A percentile compares a stretch with the other conserved stretches of the same genome.
These are phyloP conservation scores for Anthracocystis panici-leucophaei DNA, from an alignment of 1,284 basidiomycete species.

Conservation along the genomic window DNA sequence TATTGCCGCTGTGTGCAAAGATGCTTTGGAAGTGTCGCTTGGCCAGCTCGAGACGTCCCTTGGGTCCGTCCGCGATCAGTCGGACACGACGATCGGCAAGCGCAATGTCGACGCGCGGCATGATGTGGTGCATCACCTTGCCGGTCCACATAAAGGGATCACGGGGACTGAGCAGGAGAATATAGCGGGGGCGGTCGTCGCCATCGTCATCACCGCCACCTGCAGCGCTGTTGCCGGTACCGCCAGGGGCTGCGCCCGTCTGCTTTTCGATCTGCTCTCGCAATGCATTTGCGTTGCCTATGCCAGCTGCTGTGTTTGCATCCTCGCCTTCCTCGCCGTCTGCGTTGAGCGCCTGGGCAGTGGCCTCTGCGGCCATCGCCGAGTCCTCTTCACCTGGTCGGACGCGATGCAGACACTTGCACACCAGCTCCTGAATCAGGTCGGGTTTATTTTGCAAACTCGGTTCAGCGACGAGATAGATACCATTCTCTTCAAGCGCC, in stretches of 20 bases:
- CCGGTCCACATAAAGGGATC: constrained; percentile 95
- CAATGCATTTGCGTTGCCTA: constrained; percentile 27
- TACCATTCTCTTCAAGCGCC: constrained; percentile 87
- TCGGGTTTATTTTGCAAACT: constrained; percentile 86
- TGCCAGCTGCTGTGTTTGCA: constrained; percentile 11
- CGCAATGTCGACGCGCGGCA: constrained; percentile 63
- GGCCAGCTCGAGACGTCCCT: constrained; percentile 79
- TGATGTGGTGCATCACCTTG: constrained; percentile 75
- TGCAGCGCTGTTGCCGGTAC: constrained; percentile 46
- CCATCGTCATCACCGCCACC: constrained; percentile 70
- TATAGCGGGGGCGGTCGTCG: constrained; percentile 74
- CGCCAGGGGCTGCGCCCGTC: constrained; percentile 7
- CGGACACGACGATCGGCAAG: constrained; percentile 66
- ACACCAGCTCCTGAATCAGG: constrained; percentile 82
- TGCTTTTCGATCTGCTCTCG: constrained; percentile 49
- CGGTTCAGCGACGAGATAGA: constrained; percentile 90
- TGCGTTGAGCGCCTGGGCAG: constrained; percentile 33
- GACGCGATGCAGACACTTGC: constrained; percentile 76
- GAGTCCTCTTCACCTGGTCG: constrained; percentile 52
- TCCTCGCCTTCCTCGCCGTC: constrained; percentile 47
- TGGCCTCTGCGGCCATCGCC: constrained; percentile 41
- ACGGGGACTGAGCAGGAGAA: constrained; percentile 87
- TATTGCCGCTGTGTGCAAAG: constrained; percentile 34
- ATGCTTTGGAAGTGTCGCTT: constrained; percentile 78
- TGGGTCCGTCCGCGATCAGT: constrained; percentile 77